Evolutionary conservation across 129 eudicot genomes (phyloP).

Genomic region (Flaveria ramosissima): DNA sequence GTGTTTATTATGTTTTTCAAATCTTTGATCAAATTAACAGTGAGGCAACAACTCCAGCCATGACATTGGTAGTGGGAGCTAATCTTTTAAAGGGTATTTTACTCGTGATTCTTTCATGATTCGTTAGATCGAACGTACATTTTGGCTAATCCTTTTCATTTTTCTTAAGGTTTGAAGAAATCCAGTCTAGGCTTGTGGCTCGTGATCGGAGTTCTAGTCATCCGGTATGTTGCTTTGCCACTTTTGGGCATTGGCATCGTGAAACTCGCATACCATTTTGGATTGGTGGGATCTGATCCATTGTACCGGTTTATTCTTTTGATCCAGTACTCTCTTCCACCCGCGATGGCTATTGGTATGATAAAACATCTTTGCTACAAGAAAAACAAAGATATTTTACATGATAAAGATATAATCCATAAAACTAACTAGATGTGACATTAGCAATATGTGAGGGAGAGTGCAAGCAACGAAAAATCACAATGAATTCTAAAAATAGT

Average conservation of each 20-base stretch:
- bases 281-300: slow-evolving; percentile 58
- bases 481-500: too few species aligned
- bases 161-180: slow-evolving; percentile 49
- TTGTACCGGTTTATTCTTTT: slow-evolving; percentile 61
- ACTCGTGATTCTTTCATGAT: neutral
- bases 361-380: neutral
- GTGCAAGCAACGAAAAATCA: too few species aligned
- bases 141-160: slow-evolving; percentile 11
- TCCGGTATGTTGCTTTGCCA: slow-evolving; percentile 58
- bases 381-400: neutral
- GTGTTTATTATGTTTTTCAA: neutral
- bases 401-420: neutral
- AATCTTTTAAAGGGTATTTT: slow-evolving; percentile 57
- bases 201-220: slow-evolving; percentile 46
- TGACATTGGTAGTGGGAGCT: slow-evolving; percentile 70
- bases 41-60: slow-evolving; percentile 63
- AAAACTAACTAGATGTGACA: neutral
- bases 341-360: slow-evolving; percentile 73
- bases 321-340: slow-evolving; percentile 74
- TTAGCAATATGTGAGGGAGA: too few species aligned
- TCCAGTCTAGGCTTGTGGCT: slow-evolving; percentile 47
- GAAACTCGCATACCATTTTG: slow-evolving; percentile 49
- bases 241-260: slow-evolving; percentile 51
- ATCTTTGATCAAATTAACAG: slow-evolving; percentile 37
- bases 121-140: neutral